Conservation (phyloP, 208 protist genomes). For the Leishmania arabica region DNA sequence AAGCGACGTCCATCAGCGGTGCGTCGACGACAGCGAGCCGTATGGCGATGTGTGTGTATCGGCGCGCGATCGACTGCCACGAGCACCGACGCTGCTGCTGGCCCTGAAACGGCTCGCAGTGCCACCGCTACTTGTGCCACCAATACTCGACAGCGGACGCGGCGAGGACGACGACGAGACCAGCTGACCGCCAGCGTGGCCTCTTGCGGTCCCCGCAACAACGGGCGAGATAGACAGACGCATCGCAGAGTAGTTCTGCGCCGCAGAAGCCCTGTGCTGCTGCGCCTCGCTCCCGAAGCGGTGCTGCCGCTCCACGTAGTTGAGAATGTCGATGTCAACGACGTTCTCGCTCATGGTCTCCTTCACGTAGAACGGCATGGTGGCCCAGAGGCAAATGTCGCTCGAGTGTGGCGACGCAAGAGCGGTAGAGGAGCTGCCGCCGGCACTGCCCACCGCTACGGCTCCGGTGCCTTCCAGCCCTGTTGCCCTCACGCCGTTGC, state of each 20-base stretch:
- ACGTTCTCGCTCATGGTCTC: conserved; percentile 33
- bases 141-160: conserved; percentile 5
- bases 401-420: background rate
- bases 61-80: background rate
- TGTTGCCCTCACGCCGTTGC: background rate
- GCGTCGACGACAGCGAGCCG: background rate
- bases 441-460: background rate
- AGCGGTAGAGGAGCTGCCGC: background rate
- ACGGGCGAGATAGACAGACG: conserved; percentile 8
- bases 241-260: conserved; percentile 6
- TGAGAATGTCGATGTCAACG: conserved; percentile 58
- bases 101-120: background rate
- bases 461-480: background rate
- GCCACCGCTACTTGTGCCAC: background rate
- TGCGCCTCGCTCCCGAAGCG: conserved; percentile 23
- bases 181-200: background rate
- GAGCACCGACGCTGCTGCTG: background rate
- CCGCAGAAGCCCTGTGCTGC: conserved; percentile 15
- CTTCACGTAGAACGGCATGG: conserved; percentile 28
- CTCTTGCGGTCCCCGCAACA: background rate
- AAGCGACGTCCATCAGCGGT: background rate
- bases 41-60: background rate
- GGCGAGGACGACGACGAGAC: conserved; percentile 14
- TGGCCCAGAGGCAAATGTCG: conserved; percentile 21
- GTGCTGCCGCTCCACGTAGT: conserved; percentile 64